phyloP scores from a whole-genome alignment of 176 grass and related monocot species.

The Hordeum marinum region DNA sequence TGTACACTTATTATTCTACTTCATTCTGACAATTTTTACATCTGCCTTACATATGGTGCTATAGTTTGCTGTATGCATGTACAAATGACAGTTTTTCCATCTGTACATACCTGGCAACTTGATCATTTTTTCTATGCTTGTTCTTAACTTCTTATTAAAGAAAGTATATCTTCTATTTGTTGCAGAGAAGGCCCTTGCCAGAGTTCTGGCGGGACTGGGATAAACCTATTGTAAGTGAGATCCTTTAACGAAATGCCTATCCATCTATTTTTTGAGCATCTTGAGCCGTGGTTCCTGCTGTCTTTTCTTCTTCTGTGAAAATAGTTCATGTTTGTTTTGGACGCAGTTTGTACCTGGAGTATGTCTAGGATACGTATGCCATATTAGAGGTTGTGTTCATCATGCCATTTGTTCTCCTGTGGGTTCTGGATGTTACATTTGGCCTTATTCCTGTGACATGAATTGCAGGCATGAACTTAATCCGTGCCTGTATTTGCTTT shows the following conservation, averaged over 20 bases:
- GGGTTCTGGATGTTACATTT: not conserved
- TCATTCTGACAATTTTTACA: not conserved
- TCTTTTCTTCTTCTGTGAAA: not conserved
- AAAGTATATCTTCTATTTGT: conserved; percentile 28
- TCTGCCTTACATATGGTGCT: not conserved
- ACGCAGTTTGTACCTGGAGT: not conserved
- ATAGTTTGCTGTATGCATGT: not conserved
- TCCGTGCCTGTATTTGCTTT: not conserved
- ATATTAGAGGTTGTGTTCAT: not conserved
- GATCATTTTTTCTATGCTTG: not conserved
- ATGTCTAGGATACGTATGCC: not conserved
- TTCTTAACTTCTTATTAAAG: conserved; percentile 14
- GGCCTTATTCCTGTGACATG: not conserved
- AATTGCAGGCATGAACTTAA: not conserved
- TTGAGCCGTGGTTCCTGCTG: not conserved
- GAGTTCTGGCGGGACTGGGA: conserved; percentile 96
- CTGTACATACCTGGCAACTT: not conserved
- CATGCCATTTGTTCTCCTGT: not conserved
- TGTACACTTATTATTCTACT: not conserved
- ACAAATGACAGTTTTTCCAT: not conserved
- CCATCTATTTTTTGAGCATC: not conserved
- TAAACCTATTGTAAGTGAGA: conserved; percentile 91
- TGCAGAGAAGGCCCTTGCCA: conserved; percentile 79
- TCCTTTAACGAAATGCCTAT: not conserved
- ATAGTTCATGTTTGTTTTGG: conserved; percentile 5